A percentile compares a stretch with the other conserved stretches of the same genome.
These are phyloP conservation scores for Thermoascus crustaceus DNA, from an alignment of 2,329 filamentous ascomycete genomes.

Conservation along the genomic window DNA sequence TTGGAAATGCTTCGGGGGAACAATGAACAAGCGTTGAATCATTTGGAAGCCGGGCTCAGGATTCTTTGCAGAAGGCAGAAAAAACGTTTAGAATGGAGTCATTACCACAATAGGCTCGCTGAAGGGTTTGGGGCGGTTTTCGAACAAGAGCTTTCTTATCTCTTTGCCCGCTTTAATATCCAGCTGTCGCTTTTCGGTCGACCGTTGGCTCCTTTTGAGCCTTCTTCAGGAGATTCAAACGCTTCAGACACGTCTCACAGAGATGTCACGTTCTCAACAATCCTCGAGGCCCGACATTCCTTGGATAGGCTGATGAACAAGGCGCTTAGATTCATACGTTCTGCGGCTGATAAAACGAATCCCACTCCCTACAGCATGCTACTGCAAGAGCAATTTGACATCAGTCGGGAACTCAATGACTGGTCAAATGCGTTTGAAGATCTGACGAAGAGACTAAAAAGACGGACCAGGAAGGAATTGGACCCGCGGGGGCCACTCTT, in stretches of 20 bases:
- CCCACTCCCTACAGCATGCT: background rate
- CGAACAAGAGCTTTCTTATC: constrained; percentile 9
- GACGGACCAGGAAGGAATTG: background rate
- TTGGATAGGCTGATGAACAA: constrained; percentile 11
- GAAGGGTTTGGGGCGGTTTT: too few relatives aligned
- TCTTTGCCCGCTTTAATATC: constrained; percentile 15
- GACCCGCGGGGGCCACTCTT: constrained; percentile 11
- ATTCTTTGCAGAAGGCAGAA: constrained; percentile 9
- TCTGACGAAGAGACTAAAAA: constrained; percentile 4
- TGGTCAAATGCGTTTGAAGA: constrained; percentile 10
- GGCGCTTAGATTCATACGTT: constrained; percentile 3
- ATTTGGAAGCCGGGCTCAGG: constrained; percentile 14
- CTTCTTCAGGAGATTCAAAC: constrained; percentile 1
- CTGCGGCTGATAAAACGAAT: background rate
- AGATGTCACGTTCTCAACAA: constrained; percentile 4
- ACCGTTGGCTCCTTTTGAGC: constrained; percentile 4
- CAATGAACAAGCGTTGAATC: constrained; percentile 12
- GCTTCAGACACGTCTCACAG: background rate
- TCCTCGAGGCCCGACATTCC: constrained; percentile 9
- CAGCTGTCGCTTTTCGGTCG: constrained; percentile 15
- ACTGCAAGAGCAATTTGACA: constrained; percentile 2
- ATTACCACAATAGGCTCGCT: too few relatives aligned
- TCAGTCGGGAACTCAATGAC: constrained; percentile 1
- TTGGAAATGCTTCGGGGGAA: constrained; percentile 16
- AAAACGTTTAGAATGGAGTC: background rate